Base-by-base conservation (phyloP, 768 basidiomycete genomes). In the Rossbeevera mucosa region DNA sequence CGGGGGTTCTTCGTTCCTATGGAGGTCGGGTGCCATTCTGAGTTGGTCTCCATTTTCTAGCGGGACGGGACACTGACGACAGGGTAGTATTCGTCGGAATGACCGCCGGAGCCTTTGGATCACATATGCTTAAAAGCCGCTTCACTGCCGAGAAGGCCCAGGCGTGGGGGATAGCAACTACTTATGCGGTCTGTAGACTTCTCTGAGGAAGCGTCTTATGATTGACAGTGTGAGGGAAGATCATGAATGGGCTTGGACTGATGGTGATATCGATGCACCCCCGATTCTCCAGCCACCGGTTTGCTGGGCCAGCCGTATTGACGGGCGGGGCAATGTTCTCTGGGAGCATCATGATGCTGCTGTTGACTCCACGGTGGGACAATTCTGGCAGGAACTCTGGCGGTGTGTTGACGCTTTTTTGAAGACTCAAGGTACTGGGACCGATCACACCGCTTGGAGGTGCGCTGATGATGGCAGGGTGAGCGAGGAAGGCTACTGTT, bases 401-500 rank as follows among this genome's bases (percentile, higher is more conserved):
- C 24, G 45, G n/a, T 43, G 7, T 49, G 22, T 47, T 58, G 44
- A 57, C 20, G 14, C n/a, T n/a, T 51, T 48, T 46, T 28, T 16
- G 16, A 55, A 80, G 76, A 33, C 64, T 80, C 55, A 78, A 66
- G 55, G 72, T 76, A 53, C 57, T 87, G 21, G 86, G 85, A 0
- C 85, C 83, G 7, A 68, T 85, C 46, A 88, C 86, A 25, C 86
- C 87, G 0, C 58, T 88, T 7, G 86, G 85, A 2, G 87, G 80
- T 3, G 50, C 76, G 18, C 47, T 80, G 1, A 81, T 85, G 81
- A 85, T 86, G 59, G 79, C 80, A 28, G 86, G 86, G 85, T 86
- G 61, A 71, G 81, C 55, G 22, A 31, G 30, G 44, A n/a, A n/a
- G n/a, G n/a, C n/a, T n/a, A n/a, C n/a, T n/a, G n/a, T n/a, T n/a